Percentiles rank a stretch among this genome's conserved stretches.
Conservation (phyloP, 352 stramenopile species). For the Thalassiosira pacifica region DNA sequence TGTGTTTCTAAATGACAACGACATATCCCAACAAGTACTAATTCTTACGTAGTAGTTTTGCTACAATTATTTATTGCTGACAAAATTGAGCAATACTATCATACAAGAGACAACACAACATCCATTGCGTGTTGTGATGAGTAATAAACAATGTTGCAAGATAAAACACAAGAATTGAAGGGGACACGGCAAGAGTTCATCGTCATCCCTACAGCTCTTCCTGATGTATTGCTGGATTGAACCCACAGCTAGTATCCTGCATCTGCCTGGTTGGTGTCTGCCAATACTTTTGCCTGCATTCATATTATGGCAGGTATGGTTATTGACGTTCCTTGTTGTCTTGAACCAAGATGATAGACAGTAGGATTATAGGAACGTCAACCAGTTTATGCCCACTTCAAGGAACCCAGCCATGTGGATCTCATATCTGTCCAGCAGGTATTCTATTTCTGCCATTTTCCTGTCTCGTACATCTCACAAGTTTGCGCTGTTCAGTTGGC, state of each 20-base stretch:
- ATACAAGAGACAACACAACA: no score
- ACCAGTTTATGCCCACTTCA: neutral
- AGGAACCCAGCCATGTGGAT: neutral
- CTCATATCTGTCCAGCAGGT: neutral
- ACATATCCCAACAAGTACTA: no score
- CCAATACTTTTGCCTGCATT: neutral
- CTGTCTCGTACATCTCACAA: neutral
- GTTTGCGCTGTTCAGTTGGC: slow-evolving; percentile 16
- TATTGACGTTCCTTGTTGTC: neutral
- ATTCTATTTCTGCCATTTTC: slow-evolving; percentile 1
- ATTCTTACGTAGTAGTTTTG: no score
- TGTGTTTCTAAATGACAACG: no score
- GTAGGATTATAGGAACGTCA: neutral
- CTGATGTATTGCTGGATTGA: neutral
- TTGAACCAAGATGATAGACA: neutral
- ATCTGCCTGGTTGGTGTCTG: no score
- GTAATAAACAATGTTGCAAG: no score
- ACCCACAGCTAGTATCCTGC: neutral
- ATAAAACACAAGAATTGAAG: no score
- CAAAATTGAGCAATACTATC: no score
- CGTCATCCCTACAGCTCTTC: neutral
- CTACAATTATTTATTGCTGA: no score
- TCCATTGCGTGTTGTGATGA: no score
- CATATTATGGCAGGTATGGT: neutral
- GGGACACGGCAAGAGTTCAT: no score